phyloP scores from a whole-genome alignment of 495 filamentous ascomycete genomes.

The Mytilinidion resinicola region DNA sequence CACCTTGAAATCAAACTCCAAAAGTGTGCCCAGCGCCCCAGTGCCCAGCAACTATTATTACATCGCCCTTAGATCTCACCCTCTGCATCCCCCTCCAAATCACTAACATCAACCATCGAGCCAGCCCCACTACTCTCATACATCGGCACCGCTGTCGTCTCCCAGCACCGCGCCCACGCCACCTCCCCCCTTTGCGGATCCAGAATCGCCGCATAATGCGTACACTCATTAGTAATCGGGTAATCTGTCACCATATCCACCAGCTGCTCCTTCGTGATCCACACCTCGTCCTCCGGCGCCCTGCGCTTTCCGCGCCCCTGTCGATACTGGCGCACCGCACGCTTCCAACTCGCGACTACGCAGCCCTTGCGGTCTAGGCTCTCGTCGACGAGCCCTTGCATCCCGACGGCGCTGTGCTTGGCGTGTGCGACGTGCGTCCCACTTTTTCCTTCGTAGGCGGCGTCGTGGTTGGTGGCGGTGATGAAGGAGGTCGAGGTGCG shows the following conservation, averaged over 20 bases:
- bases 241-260: conserved; percentile 43
- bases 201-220: conserved; percentile 50
- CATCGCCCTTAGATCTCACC: too few relatives aligned
- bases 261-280: conserved; percentile 32
- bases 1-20: too few relatives aligned
- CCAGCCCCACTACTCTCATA: neutral
- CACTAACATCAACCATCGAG: neutral
- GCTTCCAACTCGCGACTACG: conserved; percentile 16
- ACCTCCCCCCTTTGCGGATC: conserved; percentile 44
- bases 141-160: neutral
- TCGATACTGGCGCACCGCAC: neutral
- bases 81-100: too few relatives aligned
- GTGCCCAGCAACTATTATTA: too few relatives aligned
- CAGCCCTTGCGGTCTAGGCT: conserved; percentile 17
- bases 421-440: conserved; percentile 21
- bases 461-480: conserved; percentile 52
- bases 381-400: conserved; percentile 24
- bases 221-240: conserved; percentile 47
- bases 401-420: conserved; percentile 19
- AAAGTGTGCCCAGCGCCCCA: too few relatives aligned
- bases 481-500: conserved; percentile 46
- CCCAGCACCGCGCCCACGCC: conserved; percentile 37
- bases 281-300: conserved; percentile 11
- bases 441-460: conserved; percentile 17
- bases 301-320: neutral